Conservation (phyloP, 192 early-diverging fungal species). For the Coemansia sp. region DNA sequence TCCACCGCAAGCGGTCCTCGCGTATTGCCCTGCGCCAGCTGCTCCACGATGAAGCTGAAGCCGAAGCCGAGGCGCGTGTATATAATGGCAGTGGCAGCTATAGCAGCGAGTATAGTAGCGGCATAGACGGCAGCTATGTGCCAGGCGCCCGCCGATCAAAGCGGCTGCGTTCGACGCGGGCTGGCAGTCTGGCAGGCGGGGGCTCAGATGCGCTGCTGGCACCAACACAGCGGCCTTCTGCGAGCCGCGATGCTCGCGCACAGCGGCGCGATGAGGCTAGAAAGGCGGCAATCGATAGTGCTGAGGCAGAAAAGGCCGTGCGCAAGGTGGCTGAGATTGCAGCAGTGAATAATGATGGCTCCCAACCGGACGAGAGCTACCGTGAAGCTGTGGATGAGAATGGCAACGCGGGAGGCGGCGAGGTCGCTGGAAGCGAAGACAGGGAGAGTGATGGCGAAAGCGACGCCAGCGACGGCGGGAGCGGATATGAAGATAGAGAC, state of each 20-base stretch:
- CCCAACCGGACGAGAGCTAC: neutral
- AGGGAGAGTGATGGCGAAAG: neutral
- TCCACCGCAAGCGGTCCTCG: constrained; percentile 22
- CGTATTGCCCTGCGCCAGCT: constrained; percentile 13
- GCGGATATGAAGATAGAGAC: neutral
- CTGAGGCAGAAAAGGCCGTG: neutral
- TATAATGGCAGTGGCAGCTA: neutral
- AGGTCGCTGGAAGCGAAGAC: neutral
- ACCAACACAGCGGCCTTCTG: neutral
- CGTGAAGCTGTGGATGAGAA: neutral
- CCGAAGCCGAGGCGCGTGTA: neutral
- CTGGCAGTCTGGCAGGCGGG: neutral
- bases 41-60: constrained; percentile 7
- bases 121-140: constrained; percentile 9
- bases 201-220: neutral
- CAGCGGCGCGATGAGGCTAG: constrained; percentile 23
- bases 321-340: constrained; percentile 8
- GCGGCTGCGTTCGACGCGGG: constrained; percentile 13
- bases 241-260: constrained; percentile 16
- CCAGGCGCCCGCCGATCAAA: constrained; percentile 13
- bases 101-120: constrained; percentile 7
- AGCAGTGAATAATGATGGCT: neutral
- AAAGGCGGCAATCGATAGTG: constrained; percentile 2
- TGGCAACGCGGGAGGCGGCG: neutral
- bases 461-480: neutral